Evolutionary conservation across 352 stramenopile species (phyloP).

Genomic region (Pythium sukuiense): DNA sequence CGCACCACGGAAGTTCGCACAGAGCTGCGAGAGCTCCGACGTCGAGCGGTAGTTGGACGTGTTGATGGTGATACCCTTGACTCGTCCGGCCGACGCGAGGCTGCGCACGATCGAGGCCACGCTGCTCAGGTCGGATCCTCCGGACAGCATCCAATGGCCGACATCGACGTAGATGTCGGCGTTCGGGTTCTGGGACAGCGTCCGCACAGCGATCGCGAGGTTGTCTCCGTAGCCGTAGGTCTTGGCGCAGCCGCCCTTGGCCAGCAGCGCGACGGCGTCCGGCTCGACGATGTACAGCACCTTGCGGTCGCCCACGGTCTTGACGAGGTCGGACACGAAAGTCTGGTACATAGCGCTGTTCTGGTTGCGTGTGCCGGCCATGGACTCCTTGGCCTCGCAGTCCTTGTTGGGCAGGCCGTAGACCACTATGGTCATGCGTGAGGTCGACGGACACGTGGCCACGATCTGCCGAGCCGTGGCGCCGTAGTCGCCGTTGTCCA

Average conservation of each 20-base stretch:
- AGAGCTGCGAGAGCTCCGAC: constrained; percentile 37
- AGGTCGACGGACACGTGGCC: constrained; percentile 33
- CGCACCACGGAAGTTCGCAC: constrained; percentile 43
- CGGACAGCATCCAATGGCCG: constrained; percentile 39
- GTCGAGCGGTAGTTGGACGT: constrained; percentile 73
- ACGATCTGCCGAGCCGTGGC: constrained; percentile 34
- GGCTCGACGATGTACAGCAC: constrained; percentile 74
- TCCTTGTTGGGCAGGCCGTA: constrained; percentile 82
- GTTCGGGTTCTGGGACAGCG: constrained; percentile 44
- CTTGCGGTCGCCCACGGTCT: constrained; percentile 49
- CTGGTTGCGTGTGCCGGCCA: constrained; percentile 25
- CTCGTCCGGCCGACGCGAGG: constrained; percentile 36
- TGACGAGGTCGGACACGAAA: constrained; percentile 42
- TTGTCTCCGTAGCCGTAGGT: constrained; percentile 49
- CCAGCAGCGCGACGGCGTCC: constrained; percentile 54
- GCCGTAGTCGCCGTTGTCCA: constrained; percentile 35
- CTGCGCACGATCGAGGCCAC: constrained; percentile 43
- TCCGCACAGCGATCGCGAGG: constrained; percentile 41
- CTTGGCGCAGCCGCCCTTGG: constrained; percentile 41
- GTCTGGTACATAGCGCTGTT: constrained; percentile 42
- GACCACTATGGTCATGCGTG: constrained; percentile 56
- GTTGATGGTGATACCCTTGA: constrained; percentile 69
- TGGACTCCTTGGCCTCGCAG: constrained; percentile 53
- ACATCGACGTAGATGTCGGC: constrained; percentile 68
- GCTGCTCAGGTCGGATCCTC: constrained; percentile 13